Percentiles rank a stretch among this genome's conserved stretches.
Evolutionary conservation across 1,284 basidiomycete species (phyloP).

Genomic region (Papiliotrema terrestris): DNA sequence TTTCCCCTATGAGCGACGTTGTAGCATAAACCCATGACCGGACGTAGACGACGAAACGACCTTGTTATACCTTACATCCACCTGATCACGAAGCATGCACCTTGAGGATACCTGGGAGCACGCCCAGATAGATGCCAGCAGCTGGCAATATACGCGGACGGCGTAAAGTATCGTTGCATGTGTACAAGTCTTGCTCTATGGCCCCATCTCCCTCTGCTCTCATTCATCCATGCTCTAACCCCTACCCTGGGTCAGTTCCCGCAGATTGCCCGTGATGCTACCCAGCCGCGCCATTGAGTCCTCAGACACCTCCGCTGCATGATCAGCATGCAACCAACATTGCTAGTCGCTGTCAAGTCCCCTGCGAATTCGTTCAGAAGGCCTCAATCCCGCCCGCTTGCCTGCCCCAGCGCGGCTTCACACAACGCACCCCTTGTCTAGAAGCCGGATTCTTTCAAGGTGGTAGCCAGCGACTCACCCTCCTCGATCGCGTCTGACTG

Average conservation of each 20-base stretch:
- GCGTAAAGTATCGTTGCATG: conserved; percentile 10
- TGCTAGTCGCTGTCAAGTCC: not conserved
- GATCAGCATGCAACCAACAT: not conserved
- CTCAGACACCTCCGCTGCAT: conserved; percentile 43
- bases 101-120: too few species aligned
- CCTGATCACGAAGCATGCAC: too few species aligned
- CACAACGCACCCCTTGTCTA: conserved; percentile 4
- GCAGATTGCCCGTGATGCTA: conserved; percentile 18
- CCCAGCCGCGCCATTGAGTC: conserved; percentile 46
- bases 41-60: too few species aligned
- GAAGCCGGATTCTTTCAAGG: conserved; percentile 21
- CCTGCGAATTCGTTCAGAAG: not conserved
- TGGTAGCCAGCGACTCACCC: conserved; percentile 43
- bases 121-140: too few species aligned
- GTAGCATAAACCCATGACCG: too few species aligned
- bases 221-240: not conserved
- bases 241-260: not conserved
- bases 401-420: not conserved
- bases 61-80: too few species aligned
- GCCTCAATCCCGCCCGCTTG: not conserved
- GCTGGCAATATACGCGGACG: too few species aligned
- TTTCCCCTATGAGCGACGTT: too few species aligned
- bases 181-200: not conserved
- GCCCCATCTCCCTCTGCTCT: not conserved
- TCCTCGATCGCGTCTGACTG: conserved; percentile 54